Conservation (phyloP, 371 early-diverging fungal genomes). For the Umbelopsis sp. region DNA sequence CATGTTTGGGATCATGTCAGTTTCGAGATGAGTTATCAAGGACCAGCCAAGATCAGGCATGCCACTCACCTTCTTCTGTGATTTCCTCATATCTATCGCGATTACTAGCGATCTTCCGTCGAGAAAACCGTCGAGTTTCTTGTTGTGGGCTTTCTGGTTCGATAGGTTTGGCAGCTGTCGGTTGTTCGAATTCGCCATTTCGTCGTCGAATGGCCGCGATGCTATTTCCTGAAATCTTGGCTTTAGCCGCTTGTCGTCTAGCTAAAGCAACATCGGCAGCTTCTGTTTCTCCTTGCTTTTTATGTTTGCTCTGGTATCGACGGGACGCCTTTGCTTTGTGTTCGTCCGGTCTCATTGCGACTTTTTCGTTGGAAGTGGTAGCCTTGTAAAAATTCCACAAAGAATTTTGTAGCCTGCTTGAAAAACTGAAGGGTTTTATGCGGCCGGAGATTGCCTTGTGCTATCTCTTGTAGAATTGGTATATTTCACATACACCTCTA, state of each 20-base stretch:
- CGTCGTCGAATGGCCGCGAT: constrained; percentile 45
- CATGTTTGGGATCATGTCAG: background rate
- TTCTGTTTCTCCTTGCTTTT: constrained; percentile 41
- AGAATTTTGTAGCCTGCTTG: too few species aligned
- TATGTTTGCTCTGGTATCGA: constrained; percentile 44
- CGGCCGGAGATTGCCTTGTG: too few species aligned
- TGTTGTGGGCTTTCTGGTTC: background rate
- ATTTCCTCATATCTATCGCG: constrained; percentile 43
- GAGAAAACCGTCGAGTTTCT: constrained; percentile 27
- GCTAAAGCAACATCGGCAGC: constrained; percentile 44
- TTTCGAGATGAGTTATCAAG: background rate
- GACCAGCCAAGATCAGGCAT: background rate
- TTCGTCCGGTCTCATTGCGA: constrained; percentile 51
- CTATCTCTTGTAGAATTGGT: too few species aligned
- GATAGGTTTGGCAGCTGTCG: background rate
- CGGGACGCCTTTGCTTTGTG: constrained; percentile 52
- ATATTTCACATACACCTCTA: too few species aligned
- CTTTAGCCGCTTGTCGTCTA: constrained; percentile 33
- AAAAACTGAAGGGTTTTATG: too few species aligned
- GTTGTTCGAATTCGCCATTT: constrained; percentile 38
- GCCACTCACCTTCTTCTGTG: constrained; percentile 33
- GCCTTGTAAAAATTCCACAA: background rate
- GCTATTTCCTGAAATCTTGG: constrained; percentile 39
- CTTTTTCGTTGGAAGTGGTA: background rate
- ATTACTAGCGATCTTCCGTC: constrained; percentile 40